Evolutionary conservation across 75 land plant species (phyloP).

Genomic region (Picea sitchensis): DNA sequence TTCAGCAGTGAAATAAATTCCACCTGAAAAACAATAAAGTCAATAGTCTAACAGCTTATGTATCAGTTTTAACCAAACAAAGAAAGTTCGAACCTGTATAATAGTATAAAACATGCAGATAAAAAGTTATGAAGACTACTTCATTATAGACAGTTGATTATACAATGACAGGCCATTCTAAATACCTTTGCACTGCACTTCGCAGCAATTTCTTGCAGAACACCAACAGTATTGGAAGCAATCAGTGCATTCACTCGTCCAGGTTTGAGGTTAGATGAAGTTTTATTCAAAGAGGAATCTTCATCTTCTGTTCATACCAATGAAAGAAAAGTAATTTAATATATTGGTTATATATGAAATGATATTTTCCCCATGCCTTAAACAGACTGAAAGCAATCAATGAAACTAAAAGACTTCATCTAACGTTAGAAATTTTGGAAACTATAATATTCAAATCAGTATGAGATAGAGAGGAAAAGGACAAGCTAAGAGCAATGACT

Average conservation of each 20-base stretch:
- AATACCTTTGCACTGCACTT: conserved; percentile 20
- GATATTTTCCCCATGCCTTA: too few relatives aligned
- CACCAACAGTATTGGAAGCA: conserved; percentile 13
- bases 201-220: conserved; percentile 23
- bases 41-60: background rate
- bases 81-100: too few relatives aligned
- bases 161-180: background rate
- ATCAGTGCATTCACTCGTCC: background rate
- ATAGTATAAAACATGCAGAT: background rate
- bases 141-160: background rate
- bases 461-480: too few relatives aligned
- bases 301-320: conserved; percentile 7
- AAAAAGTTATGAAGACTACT: background rate
- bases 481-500: too few relatives aligned
- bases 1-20: conserved; percentile 20
- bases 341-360: background rate
- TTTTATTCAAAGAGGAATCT: conserved; percentile 6
- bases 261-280: background rate
- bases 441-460: too few relatives aligned
- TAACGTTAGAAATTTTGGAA: too few relatives aligned
- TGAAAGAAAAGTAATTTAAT: background rate
- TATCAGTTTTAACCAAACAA: too few relatives aligned
- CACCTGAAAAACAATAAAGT: conserved; percentile 16
- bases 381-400: too few relatives aligned
- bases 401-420: too few relatives aligned